Base-by-base conservation (phyloP, 2,329 filamentous ascomycete species). In the Aspergillus sp. region DNA sequence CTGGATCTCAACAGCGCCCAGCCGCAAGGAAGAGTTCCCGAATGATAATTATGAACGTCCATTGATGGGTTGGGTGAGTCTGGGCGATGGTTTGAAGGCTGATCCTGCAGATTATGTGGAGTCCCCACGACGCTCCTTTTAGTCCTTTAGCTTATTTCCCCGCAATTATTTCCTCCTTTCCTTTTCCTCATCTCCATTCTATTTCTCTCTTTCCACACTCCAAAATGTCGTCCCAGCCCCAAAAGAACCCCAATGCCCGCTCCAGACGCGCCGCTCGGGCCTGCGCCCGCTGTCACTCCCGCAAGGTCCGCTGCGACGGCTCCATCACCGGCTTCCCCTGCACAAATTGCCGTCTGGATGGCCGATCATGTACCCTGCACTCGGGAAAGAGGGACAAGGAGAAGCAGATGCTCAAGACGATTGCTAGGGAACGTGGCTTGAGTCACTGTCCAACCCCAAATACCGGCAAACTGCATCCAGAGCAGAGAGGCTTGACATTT, bases 271-370 rank as follows among this genome's bases (percentile, higher is more conserved):
- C 59, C 15, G 51, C 59, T 24, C 59, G 59, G 19, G 59, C 59
- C 39, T 61, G 59, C 37, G 35, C 48, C 17, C 56, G 56, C 47
- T 59, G 59, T 21, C 56, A 62, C 27, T 54, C 54, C 17, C 57
- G 59, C 12, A 62, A 62, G 35, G 57, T 62, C 37, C 53, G 59
- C 17, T 62, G 57, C 43, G 59, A 62, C 51, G 59, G 56, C 46
- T 58, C 51, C 7, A 62, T 62, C 47, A 62, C 52, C 41, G 59
- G 59, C 14, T 59, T 62, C 21, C 59, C 59, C 24, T 62, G 59
- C 44, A 62, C 59, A 40, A 62, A 59, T 41, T 62, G 59, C 37
- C 59, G 59, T 40, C 47, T 62, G 23, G 59, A 62, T 17, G 56
- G 55, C 14, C 51, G 51, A 23, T 33, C 59, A 35, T 62, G 59